These are phyloP conservation scores for Neostapfia colusana DNA, from an alignment of 176 grass and related monocot species.

Conservation along the genomic window DNA sequence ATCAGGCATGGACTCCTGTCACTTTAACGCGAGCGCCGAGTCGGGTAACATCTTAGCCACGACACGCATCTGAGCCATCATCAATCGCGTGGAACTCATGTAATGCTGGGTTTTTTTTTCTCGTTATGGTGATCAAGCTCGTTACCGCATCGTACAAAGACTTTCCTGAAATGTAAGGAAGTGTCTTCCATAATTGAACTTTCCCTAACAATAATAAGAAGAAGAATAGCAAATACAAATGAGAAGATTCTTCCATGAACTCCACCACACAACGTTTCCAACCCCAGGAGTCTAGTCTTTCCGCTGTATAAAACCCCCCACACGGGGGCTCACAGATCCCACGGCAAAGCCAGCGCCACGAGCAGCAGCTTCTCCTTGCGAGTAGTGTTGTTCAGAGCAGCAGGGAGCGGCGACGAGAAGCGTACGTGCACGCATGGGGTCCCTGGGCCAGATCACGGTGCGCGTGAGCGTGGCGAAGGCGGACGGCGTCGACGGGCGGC, in stretches of 20 bases:
- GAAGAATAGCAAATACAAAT: background rate
- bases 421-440: constrained; percentile 35
- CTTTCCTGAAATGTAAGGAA: background rate
- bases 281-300: background rate
- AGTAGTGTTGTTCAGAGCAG: background rate
- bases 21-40: background rate
- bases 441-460: constrained; percentile 35
- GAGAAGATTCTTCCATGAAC: background rate
- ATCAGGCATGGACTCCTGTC: background rate
- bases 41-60: background rate
- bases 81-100: background rate
- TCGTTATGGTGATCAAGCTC: background rate
- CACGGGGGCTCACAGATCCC: no score
- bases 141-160: background rate
- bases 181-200: background rate
- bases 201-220: background rate
- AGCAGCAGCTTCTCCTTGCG: background rate
- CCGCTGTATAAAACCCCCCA: constrained; percentile 34
- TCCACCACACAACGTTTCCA: background rate
- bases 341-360: background rate
- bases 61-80: background rate
- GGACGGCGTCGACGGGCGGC: background rate
- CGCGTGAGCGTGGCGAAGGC: constrained; percentile 34
- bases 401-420: background rate
- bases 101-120: background rate